phyloP scores from a whole-genome alignment of 768 basidiomycete species.

The Harrya chromipes region DNA sequence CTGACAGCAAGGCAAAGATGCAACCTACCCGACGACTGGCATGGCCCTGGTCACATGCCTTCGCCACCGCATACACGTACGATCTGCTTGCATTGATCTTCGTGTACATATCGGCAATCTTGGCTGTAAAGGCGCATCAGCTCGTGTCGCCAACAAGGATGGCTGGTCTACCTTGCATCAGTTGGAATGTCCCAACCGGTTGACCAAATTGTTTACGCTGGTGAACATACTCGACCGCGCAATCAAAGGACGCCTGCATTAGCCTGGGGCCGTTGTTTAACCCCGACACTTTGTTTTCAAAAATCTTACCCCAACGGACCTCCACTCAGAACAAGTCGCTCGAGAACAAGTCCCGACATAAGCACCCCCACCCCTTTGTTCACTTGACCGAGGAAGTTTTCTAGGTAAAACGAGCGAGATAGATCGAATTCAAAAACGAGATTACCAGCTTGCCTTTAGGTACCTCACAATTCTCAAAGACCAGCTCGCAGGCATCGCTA shows the following conservation, averaged over 20 bases:
- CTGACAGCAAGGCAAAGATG: background rate
- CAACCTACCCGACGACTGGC: conserved; percentile 70
- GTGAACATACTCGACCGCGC: conserved; percentile 87
- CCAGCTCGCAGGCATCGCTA: conserved; percentile 89
- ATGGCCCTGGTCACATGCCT: conserved; percentile 79
- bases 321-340: conserved; percentile 87
- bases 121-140: conserved; percentile 43
- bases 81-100: conserved; percentile 84
- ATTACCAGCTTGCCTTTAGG: conserved; percentile 63
- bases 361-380: conserved; percentile 81
- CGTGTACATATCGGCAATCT: conserved; percentile 93
- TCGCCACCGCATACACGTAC: conserved; percentile 91
- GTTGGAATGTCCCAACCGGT: conserved; percentile 85
- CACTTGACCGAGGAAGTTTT: conserved; percentile 79
- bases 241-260: conserved; percentile 92
- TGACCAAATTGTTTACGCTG: conserved; percentile 89
- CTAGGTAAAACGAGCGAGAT: conserved; percentile 36
- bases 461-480: conserved; percentile 88
- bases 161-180: conserved; percentile 79
- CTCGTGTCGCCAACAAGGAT: background rate
- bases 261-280: conserved; percentile 44
- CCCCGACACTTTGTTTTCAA: background rate
- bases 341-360: conserved; percentile 93
- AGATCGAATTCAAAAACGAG: no score
- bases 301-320: conserved; percentile 78